These are phyloP conservation scores for Tricholoma terreum DNA, from an alignment of 768 basidiomycete genomes.

Conservation along the genomic window DNA sequence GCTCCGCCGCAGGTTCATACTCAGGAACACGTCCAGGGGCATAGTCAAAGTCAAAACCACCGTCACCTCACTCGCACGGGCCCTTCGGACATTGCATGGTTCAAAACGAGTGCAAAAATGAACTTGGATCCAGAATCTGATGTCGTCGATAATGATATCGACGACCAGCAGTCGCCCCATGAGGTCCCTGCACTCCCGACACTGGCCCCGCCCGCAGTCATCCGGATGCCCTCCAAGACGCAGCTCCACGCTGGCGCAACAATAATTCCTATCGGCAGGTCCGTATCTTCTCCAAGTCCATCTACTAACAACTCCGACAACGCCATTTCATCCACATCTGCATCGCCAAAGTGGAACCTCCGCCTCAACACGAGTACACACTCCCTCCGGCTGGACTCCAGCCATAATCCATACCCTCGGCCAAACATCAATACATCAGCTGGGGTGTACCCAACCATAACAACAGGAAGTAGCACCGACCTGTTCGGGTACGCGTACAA, in stretches of 20 bases:
- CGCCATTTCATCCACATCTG: conserved; percentile 1
- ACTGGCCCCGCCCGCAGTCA: conserved; percentile 20
- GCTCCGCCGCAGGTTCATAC: background rate
- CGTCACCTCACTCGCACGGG: conserved; percentile 14
- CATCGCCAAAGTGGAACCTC: conserved; percentile 25
- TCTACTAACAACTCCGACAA: background rate
- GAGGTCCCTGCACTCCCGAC: conserved; percentile 7
- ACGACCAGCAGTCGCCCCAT: background rate
- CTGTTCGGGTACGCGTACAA: conserved; percentile 34
- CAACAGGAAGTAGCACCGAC: conserved; percentile 23
- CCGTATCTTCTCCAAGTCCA: conserved; percentile 24
- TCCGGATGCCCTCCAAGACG: conserved; percentile 16
- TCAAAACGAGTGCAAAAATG: conserved; percentile 9
- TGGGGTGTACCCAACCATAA: background rate
- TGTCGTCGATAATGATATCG: conserved; percentile 4
- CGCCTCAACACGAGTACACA: conserved; percentile 38
- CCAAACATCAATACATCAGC: background rate
- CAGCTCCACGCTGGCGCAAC: conserved; percentile 5
- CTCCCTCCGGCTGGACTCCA: conserved; percentile 38
- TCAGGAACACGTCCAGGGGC: background rate
- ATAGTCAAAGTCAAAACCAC: conserved; percentile 15
- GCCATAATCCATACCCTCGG: conserved; percentile 10
- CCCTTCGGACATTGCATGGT: conserved; percentile 41
- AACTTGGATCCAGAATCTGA: background rate
- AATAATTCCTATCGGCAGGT: conserved; percentile 19